phyloP scores from a whole-genome alignment of 2,329 filamentous ascomycete species.

The Knoxdaviesia capensis region DNA sequence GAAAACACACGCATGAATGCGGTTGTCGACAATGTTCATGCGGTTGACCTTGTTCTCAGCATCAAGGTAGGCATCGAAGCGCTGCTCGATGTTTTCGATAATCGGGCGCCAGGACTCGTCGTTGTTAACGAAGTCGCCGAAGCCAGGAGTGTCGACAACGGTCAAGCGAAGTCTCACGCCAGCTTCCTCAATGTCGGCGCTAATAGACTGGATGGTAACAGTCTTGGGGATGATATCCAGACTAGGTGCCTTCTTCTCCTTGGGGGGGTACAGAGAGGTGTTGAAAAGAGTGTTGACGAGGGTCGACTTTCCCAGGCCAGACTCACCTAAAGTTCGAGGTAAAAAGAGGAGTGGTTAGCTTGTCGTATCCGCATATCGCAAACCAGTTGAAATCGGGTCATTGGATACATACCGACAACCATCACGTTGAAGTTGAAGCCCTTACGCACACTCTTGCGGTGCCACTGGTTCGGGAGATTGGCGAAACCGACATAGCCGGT shows the following conservation, averaged over 20 bases:
- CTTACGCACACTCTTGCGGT: slow-evolving; percentile 99
- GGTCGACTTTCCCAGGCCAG: slow-evolving; percentile 95
- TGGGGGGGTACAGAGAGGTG: slow-evolving; percentile 94
- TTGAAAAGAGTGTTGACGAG: slow-evolving; percentile 99
- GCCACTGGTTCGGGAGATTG: slow-evolving; percentile 98
- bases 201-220: slow-evolving; percentile 85
- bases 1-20: slow-evolving; percentile 96
- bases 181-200: slow-evolving; percentile 94
- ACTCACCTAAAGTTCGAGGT: slow-evolving; percentile 57
- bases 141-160: slow-evolving; percentile 93
- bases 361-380: background rate
- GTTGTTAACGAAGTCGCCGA: slow-evolving; percentile 99
- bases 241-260: slow-evolving; percentile 94
- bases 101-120: slow-evolving; percentile 98
- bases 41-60: slow-evolving; percentile 99
- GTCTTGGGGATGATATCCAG: slow-evolving; percentile 98
- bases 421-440: slow-evolving; percentile 99
- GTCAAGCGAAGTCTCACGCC: slow-evolving; percentile 90
- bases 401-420: slow-evolving; percentile 72
- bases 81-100: slow-evolving; percentile 98
- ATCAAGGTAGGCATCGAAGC: slow-evolving; percentile 94
- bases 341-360: slow-evolving; percentile 4
- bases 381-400: background rate
- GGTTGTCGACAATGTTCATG: slow-evolving; percentile 99
- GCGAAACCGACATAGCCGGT: slow-evolving; percentile 98